phyloP scores from a whole-genome alignment of 2,329 filamentous ascomycete genomes.

The Trichoderma afroharzianum region DNA sequence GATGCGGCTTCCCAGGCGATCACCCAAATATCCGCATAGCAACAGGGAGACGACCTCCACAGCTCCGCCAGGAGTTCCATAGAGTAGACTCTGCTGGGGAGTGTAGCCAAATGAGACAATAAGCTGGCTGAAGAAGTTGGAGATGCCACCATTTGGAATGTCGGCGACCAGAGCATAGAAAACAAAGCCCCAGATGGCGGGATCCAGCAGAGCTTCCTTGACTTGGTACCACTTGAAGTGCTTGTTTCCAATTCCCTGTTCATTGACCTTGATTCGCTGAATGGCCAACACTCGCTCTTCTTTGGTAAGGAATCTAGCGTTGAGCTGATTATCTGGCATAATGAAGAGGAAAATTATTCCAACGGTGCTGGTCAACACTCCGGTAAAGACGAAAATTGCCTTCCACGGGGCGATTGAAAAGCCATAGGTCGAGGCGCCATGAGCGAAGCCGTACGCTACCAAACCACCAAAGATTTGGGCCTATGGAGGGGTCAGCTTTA shows the following conservation, averaged over 20 bases:
- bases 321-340: constrained; percentile 18
- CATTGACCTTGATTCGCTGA: constrained; percentile 56
- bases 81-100: constrained; percentile 57
- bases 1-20: constrained; percentile 17
- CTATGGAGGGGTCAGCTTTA: background rate
- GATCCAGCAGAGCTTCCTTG: constrained; percentile 23
- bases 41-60: constrained; percentile 60
- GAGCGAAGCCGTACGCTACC: constrained; percentile 18
- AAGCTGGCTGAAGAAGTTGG: constrained; percentile 39
- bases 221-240: constrained; percentile 64
- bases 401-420: constrained; percentile 18
- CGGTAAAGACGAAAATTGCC: constrained; percentile 17
- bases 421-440: constrained; percentile 4
- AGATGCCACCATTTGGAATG: constrained; percentile 20
- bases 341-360: constrained; percentile 15
- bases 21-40: constrained; percentile 38
- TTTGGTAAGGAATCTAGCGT: constrained; percentile 14
- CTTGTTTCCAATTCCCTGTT: constrained; percentile 66
- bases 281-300: constrained; percentile 19
- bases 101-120: constrained; percentile 60
- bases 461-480: constrained; percentile 17
- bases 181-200: constrained; percentile 14
- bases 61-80: constrained; percentile 62
- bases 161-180: constrained; percentile 9
- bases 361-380: constrained; percentile 12